Evolutionary conservation across 805 yeast genomes (phyloP), one percentile per base, ranked within the genome.

Genomic region (Saccharomycopsis oosterbeekiorum): DNA sequence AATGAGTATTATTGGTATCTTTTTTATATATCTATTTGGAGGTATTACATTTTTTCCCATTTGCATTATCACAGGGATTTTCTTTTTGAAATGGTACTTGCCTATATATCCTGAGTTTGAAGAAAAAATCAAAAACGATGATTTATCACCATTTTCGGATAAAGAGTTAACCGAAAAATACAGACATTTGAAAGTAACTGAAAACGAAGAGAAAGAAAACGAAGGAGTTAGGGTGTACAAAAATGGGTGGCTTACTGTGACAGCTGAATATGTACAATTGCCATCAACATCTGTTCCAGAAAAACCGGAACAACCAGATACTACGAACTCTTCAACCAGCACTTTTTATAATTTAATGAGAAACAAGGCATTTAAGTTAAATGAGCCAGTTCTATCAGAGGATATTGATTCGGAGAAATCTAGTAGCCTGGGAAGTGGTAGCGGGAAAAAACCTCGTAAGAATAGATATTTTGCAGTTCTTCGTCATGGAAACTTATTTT

Each of bases 181-280:
- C 53, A 73, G 74, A 5, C 67, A 71, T 2, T 73, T 85, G 58
- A 83, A 80, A 65, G 83, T 85, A 3, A 88, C 88, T 0, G 84
- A 81, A 63, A 68, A 86, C n/a, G 84, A 85, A 61, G 92, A 88
- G 66, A 72, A 73, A 12, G 72, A 74, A 47, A 75, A 77, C n/a
- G 70, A 81, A 0, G 96, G 94, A 2, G 81, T 86, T 0, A 82
- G 83, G 29, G 80, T 89, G 0, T 79, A 73, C 66, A 82, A 79
- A 69, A 75, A 82, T 11, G 97, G 96, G 9, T 89, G 96, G 96
- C 73, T 90, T 1, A 82, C 86, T 1, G 92, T 92, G n/a, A 88
- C 96, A 0, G 84, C 83, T 63, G 93, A 88, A 65, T 88, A 85
- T 69, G 78, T 86, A 73, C 75, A 78, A 61, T 76, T 80, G 72